Base-by-base conservation (phyloP, 1,139 yeast genomes). In the Saccharomyces hybrid region DNA sequence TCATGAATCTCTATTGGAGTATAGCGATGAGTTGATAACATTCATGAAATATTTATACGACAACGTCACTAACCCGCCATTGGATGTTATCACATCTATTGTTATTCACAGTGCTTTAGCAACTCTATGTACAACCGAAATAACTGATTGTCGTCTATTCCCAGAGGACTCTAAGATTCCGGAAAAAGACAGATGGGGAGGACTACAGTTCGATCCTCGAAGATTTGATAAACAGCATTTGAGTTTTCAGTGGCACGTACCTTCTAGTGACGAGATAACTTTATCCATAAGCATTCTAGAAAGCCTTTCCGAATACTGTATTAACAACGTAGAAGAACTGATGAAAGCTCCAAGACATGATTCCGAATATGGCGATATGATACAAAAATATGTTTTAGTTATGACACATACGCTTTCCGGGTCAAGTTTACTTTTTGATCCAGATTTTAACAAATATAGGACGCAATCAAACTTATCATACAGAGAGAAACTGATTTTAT, bases 241-340 rank as follows among this genome's bases (percentile, higher is more conserved):
- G 42, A 65, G 75, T 0, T 83, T 89, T 61, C 74, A 77, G 1
- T 93, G 99, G 99, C 89, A 84, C 64, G 69, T 78, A 0, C 97
- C 98, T 0, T 64, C 75, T 0, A 71, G 72, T 2, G 72, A 67
- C 2, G 91, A 86, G 54, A 74, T 89, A 0, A 73, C 73, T 1
- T 80, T 81, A 65, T 91, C 96, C 0, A 78, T 83, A 9, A 78
- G 80, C 8, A 70, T 82, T 30, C 87, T 86, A 63, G 80, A 78
- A 34, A 71, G 68, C 3, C 79, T 85, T 54, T 76, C 82, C 0
- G 63, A 75, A 0, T 73, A 70, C 49, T 70, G 81, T 7, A 70
- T 83, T 47, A 66, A 70, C 0, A 75, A 75, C 38, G 70, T 84
- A 32, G 78, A 74, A 62, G 57, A 63, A 1, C 59, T 78, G 20